phyloP scores from a whole-genome alignment of 78 protist genomes.

The Dictyostelium purpureum region DNA sequence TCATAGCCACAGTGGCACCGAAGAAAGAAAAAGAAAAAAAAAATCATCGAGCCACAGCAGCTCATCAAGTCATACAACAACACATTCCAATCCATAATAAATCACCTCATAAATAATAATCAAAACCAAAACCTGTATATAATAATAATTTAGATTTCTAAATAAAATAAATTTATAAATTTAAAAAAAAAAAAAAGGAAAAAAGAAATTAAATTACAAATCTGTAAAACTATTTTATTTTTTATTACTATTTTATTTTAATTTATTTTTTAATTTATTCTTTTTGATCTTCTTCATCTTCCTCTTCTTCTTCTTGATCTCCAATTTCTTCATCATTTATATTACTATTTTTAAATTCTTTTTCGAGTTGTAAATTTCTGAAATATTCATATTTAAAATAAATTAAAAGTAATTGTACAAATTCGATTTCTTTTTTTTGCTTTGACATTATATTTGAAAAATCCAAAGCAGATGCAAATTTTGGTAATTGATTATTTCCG shows the following conservation, averaged over 20 bases:
- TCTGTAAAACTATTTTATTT: not conserved
- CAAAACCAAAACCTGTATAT: too few relatives aligned
- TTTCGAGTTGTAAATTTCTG: not conserved
- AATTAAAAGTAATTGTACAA: not conserved
- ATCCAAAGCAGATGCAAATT: not conserved
- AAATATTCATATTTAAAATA: not conserved
- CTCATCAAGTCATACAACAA: not conserved
- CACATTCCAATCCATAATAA: not conserved
- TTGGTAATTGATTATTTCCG: constrained; percentile 1
- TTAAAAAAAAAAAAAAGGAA: not conserved
- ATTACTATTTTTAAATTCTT: not conserved
- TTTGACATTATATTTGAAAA: not conserved
- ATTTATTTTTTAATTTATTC: not conserved
- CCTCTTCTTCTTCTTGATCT: not conserved
- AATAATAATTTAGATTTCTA: not conserved
- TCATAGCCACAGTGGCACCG: too few relatives aligned
- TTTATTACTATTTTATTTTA: not conserved
- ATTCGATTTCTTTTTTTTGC: constrained; percentile 21
- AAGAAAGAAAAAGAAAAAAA: too few relatives aligned
- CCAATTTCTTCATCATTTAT: not conserved
- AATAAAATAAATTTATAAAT: not conserved
- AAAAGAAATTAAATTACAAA: not conserved
- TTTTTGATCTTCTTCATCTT: not conserved
- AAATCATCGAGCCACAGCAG: not conserved
- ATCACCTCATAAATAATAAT: not conserved